These are phyloP conservation scores for Chlorella sorokiniana DNA, from an alignment of 139 green algal species.

Conservation along the genomic window DNA sequence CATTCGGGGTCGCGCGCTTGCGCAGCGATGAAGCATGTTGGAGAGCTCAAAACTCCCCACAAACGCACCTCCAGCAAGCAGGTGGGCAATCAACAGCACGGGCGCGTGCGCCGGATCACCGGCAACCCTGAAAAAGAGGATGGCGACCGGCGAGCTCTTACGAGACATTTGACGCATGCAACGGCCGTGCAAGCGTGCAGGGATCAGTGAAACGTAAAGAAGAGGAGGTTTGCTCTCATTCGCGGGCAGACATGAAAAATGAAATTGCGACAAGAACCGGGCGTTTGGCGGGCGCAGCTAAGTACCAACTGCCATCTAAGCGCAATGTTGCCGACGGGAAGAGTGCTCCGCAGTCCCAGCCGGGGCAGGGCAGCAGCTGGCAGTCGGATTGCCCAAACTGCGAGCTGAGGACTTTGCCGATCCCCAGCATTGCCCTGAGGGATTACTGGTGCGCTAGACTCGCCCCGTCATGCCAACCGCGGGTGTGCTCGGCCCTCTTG, in stretches of 20 bases:
- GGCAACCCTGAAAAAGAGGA: slow-evolving; percentile 7
- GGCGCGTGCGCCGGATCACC: not conserved
- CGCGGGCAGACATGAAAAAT: not conserved
- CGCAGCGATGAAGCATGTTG: not conserved
- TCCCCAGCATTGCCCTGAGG: not conserved
- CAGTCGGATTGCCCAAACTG: not conserved
- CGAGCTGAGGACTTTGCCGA: not conserved
- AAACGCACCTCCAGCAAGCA: slow-evolving; percentile 32
- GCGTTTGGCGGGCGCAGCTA: not conserved
- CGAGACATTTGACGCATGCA: too few species aligned
- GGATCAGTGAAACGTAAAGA: not conserved
- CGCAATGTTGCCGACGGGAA: not conserved
- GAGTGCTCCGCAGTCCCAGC: slow-evolving; percentile 21
- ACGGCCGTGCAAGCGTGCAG: not conserved
- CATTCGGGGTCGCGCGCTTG: not conserved
- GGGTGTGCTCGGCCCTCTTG: too few species aligned
- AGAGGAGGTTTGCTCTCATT: not conserved
- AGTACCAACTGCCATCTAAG: slow-evolving; percentile 27
- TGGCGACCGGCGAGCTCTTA: not conserved
- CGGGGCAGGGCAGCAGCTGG: slow-evolving; percentile 19
- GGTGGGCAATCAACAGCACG: slow-evolving; percentile 24
- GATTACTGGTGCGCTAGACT: not conserved
- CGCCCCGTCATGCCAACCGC: not conserved
- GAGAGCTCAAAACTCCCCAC: not conserved
- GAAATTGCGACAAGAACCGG: not conserved